Evolutionary conservation across 305 asterid genomes (phyloP).

Genomic region (Rubia balearica): DNA sequence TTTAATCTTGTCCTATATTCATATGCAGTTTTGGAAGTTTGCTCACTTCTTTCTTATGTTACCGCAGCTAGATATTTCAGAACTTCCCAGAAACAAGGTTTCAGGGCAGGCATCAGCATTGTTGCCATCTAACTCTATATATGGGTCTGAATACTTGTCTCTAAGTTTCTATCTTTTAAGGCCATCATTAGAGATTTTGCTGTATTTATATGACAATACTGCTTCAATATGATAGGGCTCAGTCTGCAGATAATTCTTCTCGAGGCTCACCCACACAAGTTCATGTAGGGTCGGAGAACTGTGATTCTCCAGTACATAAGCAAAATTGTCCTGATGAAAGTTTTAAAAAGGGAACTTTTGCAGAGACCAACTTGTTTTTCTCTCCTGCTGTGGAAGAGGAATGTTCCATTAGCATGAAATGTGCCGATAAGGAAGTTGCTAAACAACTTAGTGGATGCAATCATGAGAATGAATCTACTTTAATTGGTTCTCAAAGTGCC

Average conservation of each 20-base stretch:
- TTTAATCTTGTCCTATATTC: slow-evolving; percentile 13
- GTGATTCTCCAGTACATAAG: slow-evolving; percentile 27
- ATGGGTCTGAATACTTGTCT: slow-evolving; percentile 35
- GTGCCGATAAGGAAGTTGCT: slow-evolving; percentile 12
- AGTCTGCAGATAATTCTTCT: slow-evolving; percentile 28
- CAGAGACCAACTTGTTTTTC: slow-evolving; percentile 21
- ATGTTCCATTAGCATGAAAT: not conserved
- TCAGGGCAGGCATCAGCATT: slow-evolving; percentile 73
- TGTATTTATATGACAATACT: slow-evolving; percentile 14
- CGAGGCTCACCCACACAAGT: slow-evolving; percentile 28
- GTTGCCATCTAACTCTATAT: slow-evolving; percentile 37
- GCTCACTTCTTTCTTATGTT: slow-evolving; percentile 20
- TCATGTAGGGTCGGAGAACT: slow-evolving; percentile 21
- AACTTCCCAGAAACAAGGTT: slow-evolving; percentile 62
- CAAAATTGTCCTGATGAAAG: slow-evolving; percentile 15
- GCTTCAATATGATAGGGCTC: slow-evolving; percentile 34
- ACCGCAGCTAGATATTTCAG: slow-evolving; percentile 72
- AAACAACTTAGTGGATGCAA: slow-evolving; percentile 18
- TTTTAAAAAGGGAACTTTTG: slow-evolving; percentile 24
- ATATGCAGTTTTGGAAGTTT: not conserved
- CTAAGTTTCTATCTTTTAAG: slow-evolving; percentile 18
- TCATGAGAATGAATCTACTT: slow-evolving; percentile 11
- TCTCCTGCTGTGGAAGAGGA: slow-evolving; percentile 21
- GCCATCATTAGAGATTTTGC: slow-evolving; percentile 13
- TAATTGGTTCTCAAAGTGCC: slow-evolving; percentile 11